Evolutionary conservation across 2,329 filamentous ascomycete genomes (phyloP).

Genomic region (Fusarium sp.): DNA sequence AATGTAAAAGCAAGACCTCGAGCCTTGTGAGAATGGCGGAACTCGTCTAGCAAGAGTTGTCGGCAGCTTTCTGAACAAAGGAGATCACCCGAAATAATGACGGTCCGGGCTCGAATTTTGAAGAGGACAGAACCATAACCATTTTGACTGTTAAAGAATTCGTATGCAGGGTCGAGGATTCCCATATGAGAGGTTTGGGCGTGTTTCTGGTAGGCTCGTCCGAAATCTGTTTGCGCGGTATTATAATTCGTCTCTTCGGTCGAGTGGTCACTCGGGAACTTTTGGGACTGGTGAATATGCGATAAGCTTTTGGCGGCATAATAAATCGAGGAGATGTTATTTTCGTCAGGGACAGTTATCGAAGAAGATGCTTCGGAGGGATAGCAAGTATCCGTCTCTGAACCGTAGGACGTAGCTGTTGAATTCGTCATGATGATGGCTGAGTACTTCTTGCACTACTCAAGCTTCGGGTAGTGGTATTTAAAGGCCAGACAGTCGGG

Average conservation of each 20-base stretch:
- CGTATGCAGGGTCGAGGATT: constrained; percentile 20
- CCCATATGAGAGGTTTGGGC: constrained; percentile 30
- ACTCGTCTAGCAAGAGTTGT: neutral
- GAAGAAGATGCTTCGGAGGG: neutral
- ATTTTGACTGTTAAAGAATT: constrained; percentile 4
- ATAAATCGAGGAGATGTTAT: neutral
- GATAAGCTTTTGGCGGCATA: neutral
- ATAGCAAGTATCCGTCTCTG: neutral
- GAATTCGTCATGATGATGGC: too few relatives aligned
- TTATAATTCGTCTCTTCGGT: neutral
- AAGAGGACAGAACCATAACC: constrained; percentile 8
- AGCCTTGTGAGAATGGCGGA: constrained; percentile 1
- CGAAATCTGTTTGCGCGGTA: neutral
- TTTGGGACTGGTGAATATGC: neutral
- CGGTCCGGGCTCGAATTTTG: constrained; percentile 6
- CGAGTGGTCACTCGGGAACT: neutral
- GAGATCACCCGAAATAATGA: constrained; percentile 14
- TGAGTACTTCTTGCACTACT: too few relatives aligned
- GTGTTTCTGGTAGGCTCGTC: constrained; percentile 4
- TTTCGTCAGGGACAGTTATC: neutral
- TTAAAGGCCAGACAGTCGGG: too few relatives aligned
- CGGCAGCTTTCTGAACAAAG: neutral
- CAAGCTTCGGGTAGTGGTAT: too few relatives aligned
- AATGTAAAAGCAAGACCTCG: constrained; percentile 9
- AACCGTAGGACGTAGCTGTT: neutral